phyloP scores from a whole-genome alignment of 2,329 filamentous ascomycete genomes.

The Chaetomium olivaceum region DNA sequence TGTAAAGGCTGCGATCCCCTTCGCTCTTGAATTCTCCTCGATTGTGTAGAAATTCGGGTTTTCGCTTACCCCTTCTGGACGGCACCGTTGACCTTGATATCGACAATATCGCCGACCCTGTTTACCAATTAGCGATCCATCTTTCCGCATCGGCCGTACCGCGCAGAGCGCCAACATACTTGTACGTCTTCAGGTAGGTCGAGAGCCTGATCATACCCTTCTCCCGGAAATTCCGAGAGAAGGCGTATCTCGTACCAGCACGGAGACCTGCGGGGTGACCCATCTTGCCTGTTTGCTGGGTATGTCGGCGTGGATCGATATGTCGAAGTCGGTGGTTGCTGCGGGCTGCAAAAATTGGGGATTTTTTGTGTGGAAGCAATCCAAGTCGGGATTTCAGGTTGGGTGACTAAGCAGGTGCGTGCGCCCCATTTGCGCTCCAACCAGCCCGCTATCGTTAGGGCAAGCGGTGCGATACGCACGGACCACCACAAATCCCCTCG shows the following conservation, averaged over 20 bases:
- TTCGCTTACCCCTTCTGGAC: constrained; percentile 89
- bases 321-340: constrained; percentile 34
- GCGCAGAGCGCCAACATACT: constrained; percentile 52
- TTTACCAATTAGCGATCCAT: constrained; percentile 45
- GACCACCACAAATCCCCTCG: constrained; percentile 33
- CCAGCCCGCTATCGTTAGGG: constrained; percentile 30
- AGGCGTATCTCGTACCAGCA: constrained; percentile 88
- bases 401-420: constrained; percentile 32
- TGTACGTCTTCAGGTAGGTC: constrained; percentile 94
- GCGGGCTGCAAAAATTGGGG: constrained; percentile 31
- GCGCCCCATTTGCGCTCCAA: constrained; percentile 10
- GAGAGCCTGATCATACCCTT: constrained; percentile 91
- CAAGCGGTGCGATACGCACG: constrained; percentile 31
- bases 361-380: constrained; percentile 36
- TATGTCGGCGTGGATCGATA: constrained; percentile 43
- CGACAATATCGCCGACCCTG: constrained; percentile 96
- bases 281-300: constrained; percentile 60
- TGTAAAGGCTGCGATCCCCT: background rate
- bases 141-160: constrained; percentile 10
- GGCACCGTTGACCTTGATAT: constrained; percentile 98
- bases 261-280: constrained; percentile 86
- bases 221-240: constrained; percentile 91
- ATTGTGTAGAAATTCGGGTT: constrained; percentile 28
- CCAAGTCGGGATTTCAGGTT: constrained; percentile 27
- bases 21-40: constrained; percentile 20